A percentile compares a stretch with the other conserved stretches of the same genome.
phyloP scores from a whole-genome alignment of 1,139 yeast genomes.

The Blastobotrys illinoisensis region DNA sequence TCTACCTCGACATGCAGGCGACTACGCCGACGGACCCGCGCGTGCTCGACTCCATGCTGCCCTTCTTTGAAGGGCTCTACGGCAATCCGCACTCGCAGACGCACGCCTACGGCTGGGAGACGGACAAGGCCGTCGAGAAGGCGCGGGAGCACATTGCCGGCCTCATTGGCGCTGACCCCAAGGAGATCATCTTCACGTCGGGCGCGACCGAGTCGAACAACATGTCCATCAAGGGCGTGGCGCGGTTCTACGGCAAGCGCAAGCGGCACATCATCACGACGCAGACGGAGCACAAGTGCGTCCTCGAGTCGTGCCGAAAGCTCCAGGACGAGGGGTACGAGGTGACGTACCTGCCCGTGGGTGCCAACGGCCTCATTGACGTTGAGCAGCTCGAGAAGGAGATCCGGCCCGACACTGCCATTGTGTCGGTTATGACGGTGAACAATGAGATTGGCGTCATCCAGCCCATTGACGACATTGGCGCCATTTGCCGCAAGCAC shows the following conservation, averaged over 20 bases:
- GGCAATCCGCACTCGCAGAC: conserved; percentile 98
- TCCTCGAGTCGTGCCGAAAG: conserved; percentile 88
- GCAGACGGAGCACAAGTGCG: conserved; percentile 98
- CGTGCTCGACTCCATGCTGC: conserved; percentile 89
- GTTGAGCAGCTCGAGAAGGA: conserved; percentile 74
- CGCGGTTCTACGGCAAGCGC: conserved; percentile 82
- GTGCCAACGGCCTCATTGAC: conserved; percentile 70
- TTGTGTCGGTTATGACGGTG: conserved; percentile 96
- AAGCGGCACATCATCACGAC: conserved; percentile 93
- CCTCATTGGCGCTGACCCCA: conserved; percentile 88
- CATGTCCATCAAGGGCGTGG: conserved; percentile 91
- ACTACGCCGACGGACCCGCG: conserved; percentile 98
- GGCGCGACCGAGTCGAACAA: conserved; percentile 98
- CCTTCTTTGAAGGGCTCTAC: conserved; percentile 85
- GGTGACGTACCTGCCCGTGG: conserved; percentile 86
- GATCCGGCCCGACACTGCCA: conserved; percentile 83
- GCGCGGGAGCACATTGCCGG: conserved; percentile 80
- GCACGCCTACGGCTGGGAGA: conserved; percentile 99
- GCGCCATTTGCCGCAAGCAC: conserved; percentile 73
- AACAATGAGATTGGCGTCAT: conserved; percentile 97
- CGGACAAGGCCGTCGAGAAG: conserved; percentile 83
- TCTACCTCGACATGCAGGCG: conserved; percentile 92
- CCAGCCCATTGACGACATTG: conserved; percentile 94
- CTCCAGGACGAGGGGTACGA: conserved; percentile 96
- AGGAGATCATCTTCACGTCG: conserved; percentile 92